Percentiles rank a stretch among this genome's conserved stretches.
Evolutionary conservation across 2,329 filamentous ascomycete genomes (phyloP).

Genomic region (Podosphaera leucotricha): DNA sequence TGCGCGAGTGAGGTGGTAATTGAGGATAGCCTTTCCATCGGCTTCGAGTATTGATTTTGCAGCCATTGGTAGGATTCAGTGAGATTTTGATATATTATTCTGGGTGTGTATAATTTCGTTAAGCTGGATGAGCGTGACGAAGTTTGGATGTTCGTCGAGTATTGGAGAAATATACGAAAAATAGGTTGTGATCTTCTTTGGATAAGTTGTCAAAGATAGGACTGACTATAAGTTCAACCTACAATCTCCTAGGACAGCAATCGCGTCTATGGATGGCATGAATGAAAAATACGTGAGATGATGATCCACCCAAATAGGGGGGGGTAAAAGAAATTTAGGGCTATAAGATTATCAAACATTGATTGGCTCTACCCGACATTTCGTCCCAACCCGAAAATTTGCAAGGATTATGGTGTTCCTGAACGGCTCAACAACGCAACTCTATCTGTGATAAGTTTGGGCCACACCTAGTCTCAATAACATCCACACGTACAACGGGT

Average conservation of each 20-base stretch:
- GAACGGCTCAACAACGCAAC: constrained; percentile 1
- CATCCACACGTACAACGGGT: not conserved
- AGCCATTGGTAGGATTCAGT: constrained; percentile 37
- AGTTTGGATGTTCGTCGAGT: not conserved
- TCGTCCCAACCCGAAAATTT: not conserved
- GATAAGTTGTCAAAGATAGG: too few species aligned
- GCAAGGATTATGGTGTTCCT: not conserved
- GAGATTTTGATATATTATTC: not conserved
- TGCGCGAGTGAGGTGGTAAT: constrained; percentile 98
- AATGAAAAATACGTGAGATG: not conserved
- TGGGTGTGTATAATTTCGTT: not conserved
- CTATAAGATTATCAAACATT: not conserved
- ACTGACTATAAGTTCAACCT: not conserved
- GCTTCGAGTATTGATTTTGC: constrained; percentile 96
- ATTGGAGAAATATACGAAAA: constrained; percentile 4
- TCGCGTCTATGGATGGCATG: not conserved
- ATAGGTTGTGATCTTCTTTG: too few species aligned
- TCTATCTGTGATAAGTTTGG: not conserved
- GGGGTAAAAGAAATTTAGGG: not conserved
- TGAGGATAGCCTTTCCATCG: constrained; percentile 99
- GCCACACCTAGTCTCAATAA: not conserved
- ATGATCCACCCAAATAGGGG: not conserved
- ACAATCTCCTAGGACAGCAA: not conserved
- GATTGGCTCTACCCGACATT: not conserved
- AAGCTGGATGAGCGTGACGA: not conserved